phyloP scores from a whole-genome alignment of 371 early-diverging fungal species.

The Phascolomyces articulosus region DNA sequence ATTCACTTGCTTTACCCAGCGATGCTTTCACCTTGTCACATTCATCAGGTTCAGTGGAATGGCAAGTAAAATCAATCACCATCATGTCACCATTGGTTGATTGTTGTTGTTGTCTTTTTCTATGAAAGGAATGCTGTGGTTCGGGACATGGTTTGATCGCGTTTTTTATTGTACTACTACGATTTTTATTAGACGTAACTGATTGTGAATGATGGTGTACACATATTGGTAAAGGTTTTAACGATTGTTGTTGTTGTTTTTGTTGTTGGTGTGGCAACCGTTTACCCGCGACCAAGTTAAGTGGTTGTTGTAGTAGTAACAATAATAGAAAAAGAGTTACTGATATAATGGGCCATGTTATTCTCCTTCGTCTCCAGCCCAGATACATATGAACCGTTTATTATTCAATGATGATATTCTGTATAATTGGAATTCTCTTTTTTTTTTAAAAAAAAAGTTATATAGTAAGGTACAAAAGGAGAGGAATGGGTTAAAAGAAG shows the following conservation, averaged over 20 bases:
- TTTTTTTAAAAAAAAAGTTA: no score
- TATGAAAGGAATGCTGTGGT: background rate
- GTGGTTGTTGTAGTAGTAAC: background rate
- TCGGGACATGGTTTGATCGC: conserved; percentile 7
- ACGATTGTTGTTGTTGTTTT: background rate
- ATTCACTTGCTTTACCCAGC: conserved; percentile 32
- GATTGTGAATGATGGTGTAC: background rate
- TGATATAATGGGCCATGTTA: background rate
- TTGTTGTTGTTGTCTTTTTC: background rate
- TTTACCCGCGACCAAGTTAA: background rate
- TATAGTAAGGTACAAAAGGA: background rate
- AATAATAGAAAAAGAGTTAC: background rate
- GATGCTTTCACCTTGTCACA: conserved; percentile 34
- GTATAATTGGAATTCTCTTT: no score
- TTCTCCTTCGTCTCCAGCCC: conserved; percentile 1
- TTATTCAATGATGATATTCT: no score
- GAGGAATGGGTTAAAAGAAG: background rate
- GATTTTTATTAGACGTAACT: background rate
- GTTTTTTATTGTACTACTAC: no score
- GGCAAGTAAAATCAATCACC: conserved; percentile 14
- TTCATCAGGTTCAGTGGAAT: background rate
- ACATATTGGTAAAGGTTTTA: background rate
- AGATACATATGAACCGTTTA: background rate
- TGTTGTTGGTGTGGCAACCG: background rate
- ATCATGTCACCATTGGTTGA: background rate